These are phyloP conservation scores for Fusarium paranaense DNA, from an alignment of 2,329 filamentous ascomycete genomes.

Conservation along the genomic window DNA sequence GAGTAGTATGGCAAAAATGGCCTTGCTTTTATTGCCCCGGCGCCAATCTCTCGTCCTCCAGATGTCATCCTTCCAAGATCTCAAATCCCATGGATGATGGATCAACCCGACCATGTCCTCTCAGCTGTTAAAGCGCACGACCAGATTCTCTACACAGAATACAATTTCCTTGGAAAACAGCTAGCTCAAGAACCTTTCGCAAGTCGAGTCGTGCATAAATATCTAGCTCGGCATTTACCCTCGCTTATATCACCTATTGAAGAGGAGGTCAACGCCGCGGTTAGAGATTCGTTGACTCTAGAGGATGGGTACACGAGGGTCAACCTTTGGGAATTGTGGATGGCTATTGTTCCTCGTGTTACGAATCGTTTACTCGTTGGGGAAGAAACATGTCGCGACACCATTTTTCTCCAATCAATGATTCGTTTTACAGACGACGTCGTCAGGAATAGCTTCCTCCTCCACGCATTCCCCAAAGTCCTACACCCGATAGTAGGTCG, in stretches of 20 bases:
- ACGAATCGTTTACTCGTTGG: slow-evolving; percentile 60
- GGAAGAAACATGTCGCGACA: slow-evolving; percentile 53
- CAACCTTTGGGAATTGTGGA: slow-evolving; percentile 59
- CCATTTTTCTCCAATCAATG: slow-evolving; percentile 59
- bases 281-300: slow-evolving; percentile 45
- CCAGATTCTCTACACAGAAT: slow-evolving; percentile 51
- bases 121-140: slow-evolving; percentile 56
- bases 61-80: slow-evolving; percentile 59
- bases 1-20: slow-evolving; percentile 55
- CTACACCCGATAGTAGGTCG: slow-evolving; percentile 63
- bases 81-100: slow-evolving; percentile 60
- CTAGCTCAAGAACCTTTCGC: slow-evolving; percentile 54
- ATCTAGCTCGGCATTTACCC: slow-evolving; percentile 55
- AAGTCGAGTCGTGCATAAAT: slow-evolving; percentile 57
- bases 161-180: slow-evolving; percentile 56
- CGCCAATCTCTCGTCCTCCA: slow-evolving; percentile 53
- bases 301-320: slow-evolving; percentile 51
- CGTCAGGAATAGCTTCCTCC: slow-evolving; percentile 57
- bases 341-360: slow-evolving; percentile 55
- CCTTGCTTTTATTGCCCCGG: slow-evolving; percentile 56
- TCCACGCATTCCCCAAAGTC: slow-evolving; percentile 59
- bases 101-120: slow-evolving; percentile 58
- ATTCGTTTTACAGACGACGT: slow-evolving; percentile 63
- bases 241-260: slow-evolving; percentile 55
- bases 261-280: slow-evolving; percentile 52